phyloP scores from a whole-genome alignment of 2,329 filamentous ascomycete species.

The Stagonosporopsis cucurbitacearum region DNA sequence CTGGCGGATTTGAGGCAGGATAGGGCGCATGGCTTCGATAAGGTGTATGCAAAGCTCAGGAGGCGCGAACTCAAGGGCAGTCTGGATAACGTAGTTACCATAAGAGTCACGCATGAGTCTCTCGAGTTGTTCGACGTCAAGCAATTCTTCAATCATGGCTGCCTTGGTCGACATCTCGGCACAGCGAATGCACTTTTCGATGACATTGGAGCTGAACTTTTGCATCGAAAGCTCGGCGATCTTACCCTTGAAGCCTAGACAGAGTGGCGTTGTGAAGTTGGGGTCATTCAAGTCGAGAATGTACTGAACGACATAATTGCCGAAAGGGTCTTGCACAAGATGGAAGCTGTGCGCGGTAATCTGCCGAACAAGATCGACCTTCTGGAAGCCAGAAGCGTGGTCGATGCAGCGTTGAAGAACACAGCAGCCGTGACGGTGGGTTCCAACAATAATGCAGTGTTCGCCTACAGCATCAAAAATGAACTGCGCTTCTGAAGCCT shows the following conservation, averaged over 20 bases:
- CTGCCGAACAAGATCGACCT: conserved; percentile 80
- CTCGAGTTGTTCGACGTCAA: conserved; percentile 77
- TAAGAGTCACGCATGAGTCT: conserved; percentile 89
- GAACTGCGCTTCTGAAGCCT: conserved; percentile 84
- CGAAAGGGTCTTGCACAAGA: conserved; percentile 94
- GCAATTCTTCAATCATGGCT: conserved; percentile 84
- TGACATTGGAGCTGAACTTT: conserved; percentile 99
- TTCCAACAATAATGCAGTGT: conserved; percentile 88
- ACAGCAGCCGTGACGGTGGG: conserved; percentile 96
- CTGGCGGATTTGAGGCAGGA: conserved; percentile 82
- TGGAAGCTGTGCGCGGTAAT: conserved; percentile 89
- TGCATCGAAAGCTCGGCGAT: conserved; percentile 80
- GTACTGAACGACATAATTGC: conserved; percentile 99
- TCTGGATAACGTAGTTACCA: conserved; percentile 98
- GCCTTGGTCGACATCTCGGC: conserved; percentile 76
- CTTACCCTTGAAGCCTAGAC: conserved; percentile 78
- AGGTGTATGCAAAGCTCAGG: conserved; percentile 59
- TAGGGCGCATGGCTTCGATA: conserved; percentile 83
- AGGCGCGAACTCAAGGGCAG: conserved; percentile 62
- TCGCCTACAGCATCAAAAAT: conserved; percentile 94
- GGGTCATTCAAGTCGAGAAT: conserved; percentile 92
- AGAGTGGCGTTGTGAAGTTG: conserved; percentile 86
- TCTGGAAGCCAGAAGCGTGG: conserved; percentile 89
- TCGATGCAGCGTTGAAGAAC: conserved; percentile 98
- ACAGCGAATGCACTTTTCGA: conserved; percentile 90